Conservation (phyloP, 139 green algal genomes). For the Nannochloris sp. region DNA sequence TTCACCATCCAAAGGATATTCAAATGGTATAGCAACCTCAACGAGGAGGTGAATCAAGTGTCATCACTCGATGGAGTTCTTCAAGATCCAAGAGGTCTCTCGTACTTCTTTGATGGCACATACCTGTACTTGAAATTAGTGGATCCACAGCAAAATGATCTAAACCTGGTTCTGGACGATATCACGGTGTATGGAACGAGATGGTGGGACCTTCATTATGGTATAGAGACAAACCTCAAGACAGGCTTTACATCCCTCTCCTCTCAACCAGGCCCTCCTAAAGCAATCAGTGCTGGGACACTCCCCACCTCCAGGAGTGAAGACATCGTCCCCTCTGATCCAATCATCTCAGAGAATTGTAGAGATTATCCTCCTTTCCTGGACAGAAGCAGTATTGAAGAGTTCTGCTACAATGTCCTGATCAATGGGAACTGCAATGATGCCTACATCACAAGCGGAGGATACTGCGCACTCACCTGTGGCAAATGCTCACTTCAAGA, state of each 20-base stretch:
- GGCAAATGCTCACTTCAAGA: no score
- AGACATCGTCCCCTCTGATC: no score
- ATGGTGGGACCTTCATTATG: slow-evolving; percentile 4
- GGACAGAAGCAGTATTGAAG: no score
- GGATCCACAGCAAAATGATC: background rate
- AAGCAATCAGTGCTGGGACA: no score
- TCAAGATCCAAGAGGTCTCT: background rate
- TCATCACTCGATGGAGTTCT: background rate
- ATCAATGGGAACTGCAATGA: no score
- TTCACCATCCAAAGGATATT: background rate
- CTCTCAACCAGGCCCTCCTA: no score
- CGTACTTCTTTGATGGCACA: background rate
- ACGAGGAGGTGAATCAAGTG: background rate
- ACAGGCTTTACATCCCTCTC: background rate
- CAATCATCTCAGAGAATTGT: no score
- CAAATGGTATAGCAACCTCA: background rate
- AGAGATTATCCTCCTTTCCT: no score
- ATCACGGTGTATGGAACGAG: background rate
- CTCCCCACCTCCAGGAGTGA: no score
- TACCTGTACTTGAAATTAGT: background rate
- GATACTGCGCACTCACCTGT: no score
- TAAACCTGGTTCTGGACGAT: background rate
- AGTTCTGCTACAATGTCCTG: no score
- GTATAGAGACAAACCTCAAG: background rate
- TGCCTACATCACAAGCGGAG: no score